Conservation (phyloP, 2,329 filamentous ascomycete species). For the Epichloe elymi region DNA sequence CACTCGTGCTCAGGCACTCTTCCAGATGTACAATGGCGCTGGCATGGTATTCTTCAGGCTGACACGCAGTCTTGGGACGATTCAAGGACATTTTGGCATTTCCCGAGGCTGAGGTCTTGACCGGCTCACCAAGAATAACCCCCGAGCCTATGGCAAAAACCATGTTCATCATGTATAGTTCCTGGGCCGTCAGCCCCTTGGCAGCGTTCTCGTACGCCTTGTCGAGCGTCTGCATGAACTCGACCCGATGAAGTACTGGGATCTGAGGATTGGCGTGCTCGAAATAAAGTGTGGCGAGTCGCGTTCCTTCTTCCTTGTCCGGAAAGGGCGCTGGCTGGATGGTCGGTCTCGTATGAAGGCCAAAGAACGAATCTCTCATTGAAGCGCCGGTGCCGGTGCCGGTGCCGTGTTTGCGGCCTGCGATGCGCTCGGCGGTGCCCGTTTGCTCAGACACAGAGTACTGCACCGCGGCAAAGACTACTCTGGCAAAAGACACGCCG, state of each 20-base stretch:
- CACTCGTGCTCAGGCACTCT: conserved; percentile 68
- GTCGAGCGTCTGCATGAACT: conserved; percentile 84
- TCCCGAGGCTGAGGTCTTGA: conserved; percentile 32
- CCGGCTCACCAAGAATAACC: conserved; percentile 64
- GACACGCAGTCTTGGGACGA: conserved; percentile 33
- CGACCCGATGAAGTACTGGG: conserved; percentile 74
- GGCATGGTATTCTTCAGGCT: conserved; percentile 92
- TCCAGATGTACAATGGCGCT: conserved; percentile 88
- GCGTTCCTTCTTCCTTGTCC: conserved; percentile 56
- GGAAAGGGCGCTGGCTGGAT: conserved; percentile 81
- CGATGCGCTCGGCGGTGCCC: conserved; percentile 22
- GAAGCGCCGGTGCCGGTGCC: conserved; percentile 40
- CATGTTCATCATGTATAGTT: conserved; percentile 92
- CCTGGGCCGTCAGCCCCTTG: conserved; percentile 56
- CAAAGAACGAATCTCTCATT: conserved; percentile 94
- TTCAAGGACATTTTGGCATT: conserved; percentile 19
- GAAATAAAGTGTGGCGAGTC: conserved; percentile 75
- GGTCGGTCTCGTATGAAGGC: conserved; percentile 79
- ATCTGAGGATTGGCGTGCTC: conserved; percentile 95
- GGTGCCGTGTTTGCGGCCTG: conserved; percentile 30
- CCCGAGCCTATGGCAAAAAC: conserved; percentile 92
- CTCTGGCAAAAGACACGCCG: conserved; percentile 85
- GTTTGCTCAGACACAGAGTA: conserved; percentile 50
- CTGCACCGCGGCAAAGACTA: conserved; percentile 89
- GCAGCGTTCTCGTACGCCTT: conserved; percentile 60